Base-by-base conservation (phyloP, 208 protist species). In the Leishmania martiniquensis region DNA sequence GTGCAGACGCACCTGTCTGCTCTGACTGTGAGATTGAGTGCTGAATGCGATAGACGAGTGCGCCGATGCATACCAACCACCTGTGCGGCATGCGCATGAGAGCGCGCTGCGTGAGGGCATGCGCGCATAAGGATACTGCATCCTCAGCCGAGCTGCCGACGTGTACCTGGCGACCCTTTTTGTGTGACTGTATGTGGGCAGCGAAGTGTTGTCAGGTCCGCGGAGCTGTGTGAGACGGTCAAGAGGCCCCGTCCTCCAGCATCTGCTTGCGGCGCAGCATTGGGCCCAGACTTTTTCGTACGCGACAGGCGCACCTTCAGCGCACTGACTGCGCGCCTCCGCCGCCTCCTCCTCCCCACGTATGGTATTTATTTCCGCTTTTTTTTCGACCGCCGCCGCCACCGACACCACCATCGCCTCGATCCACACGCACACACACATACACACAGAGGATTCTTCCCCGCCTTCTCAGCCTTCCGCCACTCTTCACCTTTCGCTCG, bases 381-480 rank as follows among this genome's bases (percentile, higher is more conserved):
- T 63, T 49, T 29, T 45, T 22, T 15, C 2, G 47, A 4, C 25
- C 7, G 7, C 37, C 22, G n/a, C n/a, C n/a, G n/a, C n/a, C n/a
- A n/a, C n/a, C n/a, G n/a, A n/a, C n/a, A n/a, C 22, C 2, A 12
- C 29, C 52, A 13, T 13, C 20, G 29, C 57, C 29, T 9, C 29
- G 29, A 29, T 52, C 44, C 37, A 49, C 25, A 72, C 51, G 70
- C 63, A 57, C 20, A 78, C 49, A 76, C 59, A 76, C 60, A 77
- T n/a, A 29, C 15, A 25, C 47, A 6, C 15, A 42, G 15, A 59
- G 25, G 47, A 72, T 72, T 72, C 63, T 25, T 45, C 57, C 45
- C 45, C 10, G 47, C 49, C 17, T 67, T 71, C 73, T 73, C 75
- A 81, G 42, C 85, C 62, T 75, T 34, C 62, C 75, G 0, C 49